A percentile compares a stretch with the other conserved stretches of the same genome.
These are phyloP conservation scores for Trichoderma brevicompactum DNA, from an alignment of 2,329 filamentous ascomycete genomes.

Conservation along the genomic window DNA sequence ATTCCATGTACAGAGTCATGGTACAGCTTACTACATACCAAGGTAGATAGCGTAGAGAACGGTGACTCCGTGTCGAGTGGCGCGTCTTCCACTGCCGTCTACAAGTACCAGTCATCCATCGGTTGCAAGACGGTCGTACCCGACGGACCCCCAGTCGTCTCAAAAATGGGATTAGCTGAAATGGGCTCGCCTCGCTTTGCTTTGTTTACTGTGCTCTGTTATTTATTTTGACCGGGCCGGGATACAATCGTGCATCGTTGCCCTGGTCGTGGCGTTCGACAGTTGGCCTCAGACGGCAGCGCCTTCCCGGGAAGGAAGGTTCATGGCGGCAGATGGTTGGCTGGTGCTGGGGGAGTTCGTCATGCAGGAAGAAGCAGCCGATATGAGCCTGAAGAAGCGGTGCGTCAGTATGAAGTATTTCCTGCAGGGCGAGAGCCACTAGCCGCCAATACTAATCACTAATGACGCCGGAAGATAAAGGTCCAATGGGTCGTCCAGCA, in stretches of 20 bases:
- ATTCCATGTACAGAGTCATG: neutral
- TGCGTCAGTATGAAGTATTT: constrained; percentile 22
- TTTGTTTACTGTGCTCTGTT: neutral
- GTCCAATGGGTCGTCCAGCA: neutral
- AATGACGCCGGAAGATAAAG: neutral
- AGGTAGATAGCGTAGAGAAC: neutral
- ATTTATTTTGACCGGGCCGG: neutral
- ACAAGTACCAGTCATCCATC: neutral
- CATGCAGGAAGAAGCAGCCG: constrained; percentile 7
- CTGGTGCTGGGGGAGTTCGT: neutral
- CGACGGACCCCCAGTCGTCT: neutral
- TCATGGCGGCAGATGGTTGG: constrained; percentile 13
- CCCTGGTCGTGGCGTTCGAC: constrained; percentile 7
- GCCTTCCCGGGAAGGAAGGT: constrained; percentile 13
- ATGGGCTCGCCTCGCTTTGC: neutral
- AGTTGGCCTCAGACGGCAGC: neutral
- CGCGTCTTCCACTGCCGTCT: neutral
- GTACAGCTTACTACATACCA: neutral
- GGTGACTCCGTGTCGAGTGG: neutral
- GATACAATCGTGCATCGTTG: neutral
- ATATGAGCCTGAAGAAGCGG: constrained; percentile 1
- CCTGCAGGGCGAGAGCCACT: constrained; percentile 6
- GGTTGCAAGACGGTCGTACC: neutral
- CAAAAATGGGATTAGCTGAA: neutral
- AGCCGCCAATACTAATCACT: neutral